Base-by-base conservation (phyloP, 1,284 basidiomycete species). In the Heliocybe sulcata region DNA sequence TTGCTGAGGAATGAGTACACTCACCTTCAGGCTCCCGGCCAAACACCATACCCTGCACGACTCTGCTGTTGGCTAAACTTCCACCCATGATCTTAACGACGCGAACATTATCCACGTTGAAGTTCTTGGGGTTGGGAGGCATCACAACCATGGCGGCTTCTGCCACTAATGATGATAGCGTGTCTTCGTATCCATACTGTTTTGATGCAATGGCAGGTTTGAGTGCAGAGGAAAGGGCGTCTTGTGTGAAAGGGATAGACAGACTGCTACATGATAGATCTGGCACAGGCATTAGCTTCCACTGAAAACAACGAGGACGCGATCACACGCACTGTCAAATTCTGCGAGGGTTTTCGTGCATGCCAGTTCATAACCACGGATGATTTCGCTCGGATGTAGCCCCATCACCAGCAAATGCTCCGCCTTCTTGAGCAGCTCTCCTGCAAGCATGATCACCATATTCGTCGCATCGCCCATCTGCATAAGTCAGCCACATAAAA, bases 21-120 rank as follows among this genome's bases (percentile, higher is more conserved):
- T 45, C 63, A 86, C 90, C 92, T 72, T 99, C 96, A 0, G 97
- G 92, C 72, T 97, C 93, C 38, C 95, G 81, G 48, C 93, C 93
- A 64, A 99, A 98, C 0, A 99, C 96, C 97, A 99, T 99, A 51
- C 97, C 97, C 61, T 91, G 85, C 4, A 99, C 88, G 10, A 99
- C 96, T 59, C 81, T 85, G 69, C 94, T 97, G 33, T 80, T 80
- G 10, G 84, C 72, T 19, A 99, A 74, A 63, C 82, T 90, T 49
- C 96, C 92, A 58, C 97, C 97, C 84, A 99, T 90, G 61, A 99
- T 98, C 76, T 99, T 99, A 66, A 99, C 97, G 19, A 99, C 95
- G 20, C 96, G 87, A 1, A 99, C 92, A 60, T 96, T 97, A 73
- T 99, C 97, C 31, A 99, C 94, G 70, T 96, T 97, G 81, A 98